Conservation (phyloP, 495 filamentous ascomycete species). For the Xylaria scruposa region DNA sequence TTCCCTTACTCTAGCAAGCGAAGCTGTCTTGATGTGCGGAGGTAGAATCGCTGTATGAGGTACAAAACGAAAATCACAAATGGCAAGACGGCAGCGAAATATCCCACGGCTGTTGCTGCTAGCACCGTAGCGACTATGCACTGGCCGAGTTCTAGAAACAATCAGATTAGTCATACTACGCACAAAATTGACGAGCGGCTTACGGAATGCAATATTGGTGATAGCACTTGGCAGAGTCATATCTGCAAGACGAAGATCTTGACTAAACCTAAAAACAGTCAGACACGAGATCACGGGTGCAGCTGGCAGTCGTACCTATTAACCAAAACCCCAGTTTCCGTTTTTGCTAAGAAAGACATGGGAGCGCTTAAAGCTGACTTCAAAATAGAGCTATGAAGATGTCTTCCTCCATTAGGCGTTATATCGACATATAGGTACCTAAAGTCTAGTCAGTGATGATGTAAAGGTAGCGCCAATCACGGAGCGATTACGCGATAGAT, state of each 20-base stretch:
- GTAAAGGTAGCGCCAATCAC: not conserved
- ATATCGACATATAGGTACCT: slow-evolving; percentile 18
- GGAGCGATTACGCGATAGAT: slow-evolving; percentile 15
- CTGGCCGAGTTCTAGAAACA: slow-evolving; percentile 17
- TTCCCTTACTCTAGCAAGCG: slow-evolving; percentile 56
- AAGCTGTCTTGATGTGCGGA: slow-evolving; percentile 65
- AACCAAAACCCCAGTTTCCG: slow-evolving; percentile 14
- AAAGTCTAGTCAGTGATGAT: not conserved
- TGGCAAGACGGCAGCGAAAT: slow-evolving; percentile 32
- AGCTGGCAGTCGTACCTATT: slow-evolving; percentile 11
- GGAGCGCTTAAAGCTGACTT: slow-evolving; percentile 5
- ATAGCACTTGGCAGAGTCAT: slow-evolving; percentile 10
- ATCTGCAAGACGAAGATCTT: slow-evolving; percentile 22
- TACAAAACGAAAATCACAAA: slow-evolving; percentile 48
- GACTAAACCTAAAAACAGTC: slow-evolving; percentile 8
- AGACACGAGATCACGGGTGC: not conserved
- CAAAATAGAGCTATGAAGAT: slow-evolving; percentile 17
- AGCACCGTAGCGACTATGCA: slow-evolving; percentile 27
- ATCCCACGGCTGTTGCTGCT: slow-evolving; percentile 27
- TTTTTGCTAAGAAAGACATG: slow-evolving; percentile 17
- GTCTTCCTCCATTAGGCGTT: slow-evolving; percentile 18
- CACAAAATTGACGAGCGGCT: not conserved
- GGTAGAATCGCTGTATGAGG: slow-evolving; percentile 63
- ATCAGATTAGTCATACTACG: not conserved
- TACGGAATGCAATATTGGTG: slow-evolving; percentile 19